phyloP scores from a whole-genome alignment of 1,139 yeast species.

The Diutina catenulata region DNA sequence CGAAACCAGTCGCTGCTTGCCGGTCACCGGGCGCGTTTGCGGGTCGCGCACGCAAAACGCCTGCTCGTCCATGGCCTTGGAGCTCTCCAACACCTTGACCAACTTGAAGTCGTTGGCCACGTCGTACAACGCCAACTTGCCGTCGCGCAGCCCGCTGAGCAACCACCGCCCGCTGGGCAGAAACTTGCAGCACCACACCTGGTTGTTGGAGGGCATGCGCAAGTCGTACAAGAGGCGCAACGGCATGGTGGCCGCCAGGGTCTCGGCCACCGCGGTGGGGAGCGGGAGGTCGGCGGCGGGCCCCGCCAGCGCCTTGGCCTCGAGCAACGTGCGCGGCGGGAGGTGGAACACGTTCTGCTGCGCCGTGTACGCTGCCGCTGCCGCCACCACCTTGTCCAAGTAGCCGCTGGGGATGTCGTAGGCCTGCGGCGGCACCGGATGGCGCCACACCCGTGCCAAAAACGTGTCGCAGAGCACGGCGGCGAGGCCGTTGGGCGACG shows the following conservation, averaged over 20 bases:
- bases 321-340: constrained; percentile 14
- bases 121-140: constrained; percentile 54
- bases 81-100: constrained; percentile 22
- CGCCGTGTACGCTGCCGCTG: constrained; percentile 18
- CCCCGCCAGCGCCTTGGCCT: neutral
- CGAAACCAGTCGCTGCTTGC: constrained; percentile 43
- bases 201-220: constrained; percentile 51
- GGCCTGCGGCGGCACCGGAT: neutral
- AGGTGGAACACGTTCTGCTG: constrained; percentile 17
- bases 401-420: constrained; percentile 14
- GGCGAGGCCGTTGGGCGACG: too few relatives aligned
- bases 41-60: constrained; percentile 19
- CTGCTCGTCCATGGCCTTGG: constrained; percentile 18
- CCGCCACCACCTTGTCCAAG: constrained; percentile 18
- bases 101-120: constrained; percentile 43
- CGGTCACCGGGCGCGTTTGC: constrained; percentile 15
- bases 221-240: constrained; percentile 27
- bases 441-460: neutral
- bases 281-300: too few relatives aligned
- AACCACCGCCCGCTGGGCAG: constrained; percentile 67
- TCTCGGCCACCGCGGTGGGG: too few relatives aligned
- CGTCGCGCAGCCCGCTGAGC: constrained; percentile 70
- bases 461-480: too few relatives aligned
- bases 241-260: constrained; percentile 41
- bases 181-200: constrained; percentile 77